These are phyloP conservation scores for Hanseniaspora singularis DNA, from an alignment of 805 yeast genomes.

Conservation along the genomic window DNA sequence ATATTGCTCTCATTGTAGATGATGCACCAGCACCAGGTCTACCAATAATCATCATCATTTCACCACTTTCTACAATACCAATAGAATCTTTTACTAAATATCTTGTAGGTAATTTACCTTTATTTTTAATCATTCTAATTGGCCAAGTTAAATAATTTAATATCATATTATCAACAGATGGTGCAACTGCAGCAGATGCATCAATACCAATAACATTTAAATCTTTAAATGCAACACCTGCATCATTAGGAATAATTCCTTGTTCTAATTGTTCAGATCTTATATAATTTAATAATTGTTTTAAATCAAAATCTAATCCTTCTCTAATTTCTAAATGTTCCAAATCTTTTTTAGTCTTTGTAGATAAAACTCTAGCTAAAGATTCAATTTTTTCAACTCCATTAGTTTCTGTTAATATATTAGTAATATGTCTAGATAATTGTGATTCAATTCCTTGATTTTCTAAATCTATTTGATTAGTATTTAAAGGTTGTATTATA, in stretches of 20 bases:
- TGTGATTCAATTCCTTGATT: conserved; percentile 23
- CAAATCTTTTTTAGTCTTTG: conserved; percentile 37
- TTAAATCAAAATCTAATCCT: conserved; percentile 37
- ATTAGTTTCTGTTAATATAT: conserved; percentile 28
- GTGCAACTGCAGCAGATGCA: conserved; percentile 42
- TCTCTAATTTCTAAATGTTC: conserved; percentile 35
- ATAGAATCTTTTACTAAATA: conserved; percentile 33
- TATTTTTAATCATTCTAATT: conserved; percentile 24
- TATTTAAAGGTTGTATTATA: conserved; percentile 4
- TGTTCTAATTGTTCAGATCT: conserved; percentile 32
- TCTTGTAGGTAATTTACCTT: conserved; percentile 27
- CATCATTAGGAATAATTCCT: conserved; percentile 37
- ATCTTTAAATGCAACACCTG: conserved; percentile 40
- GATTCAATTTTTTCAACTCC: conserved; percentile 35
- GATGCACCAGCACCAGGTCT: conserved; percentile 60
- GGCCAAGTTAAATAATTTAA: conserved; percentile 29
- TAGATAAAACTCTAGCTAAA: conserved; percentile 40
- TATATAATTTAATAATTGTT: conserved; percentile 33
- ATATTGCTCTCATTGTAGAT: conserved; percentile 36
- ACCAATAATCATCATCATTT: conserved; percentile 42
- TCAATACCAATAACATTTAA: conserved; percentile 40
- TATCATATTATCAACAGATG: conserved; percentile 35
- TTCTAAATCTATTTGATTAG: conserved; percentile 18
- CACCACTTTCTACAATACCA: conserved; percentile 39
- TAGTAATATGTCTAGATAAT: conserved; percentile 25